Conservation (phyloP, 2,329 filamentous ascomycete species). For the Ceratocystis cubensis region DNA sequence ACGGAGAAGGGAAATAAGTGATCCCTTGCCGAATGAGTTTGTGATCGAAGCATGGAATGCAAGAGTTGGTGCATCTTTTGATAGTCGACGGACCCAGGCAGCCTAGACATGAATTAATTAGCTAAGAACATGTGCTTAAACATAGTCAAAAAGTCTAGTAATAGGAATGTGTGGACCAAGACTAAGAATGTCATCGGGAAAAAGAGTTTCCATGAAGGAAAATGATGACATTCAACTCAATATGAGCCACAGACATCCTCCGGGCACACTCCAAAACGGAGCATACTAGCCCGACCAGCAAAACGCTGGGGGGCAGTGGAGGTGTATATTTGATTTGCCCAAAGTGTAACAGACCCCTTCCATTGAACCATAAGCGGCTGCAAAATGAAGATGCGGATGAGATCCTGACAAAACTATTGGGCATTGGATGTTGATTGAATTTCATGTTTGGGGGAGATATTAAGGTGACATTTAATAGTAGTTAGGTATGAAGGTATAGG, state of each 20-base stretch:
- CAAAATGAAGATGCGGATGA: slow-evolving; percentile 25
- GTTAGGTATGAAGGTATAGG: slow-evolving; percentile 11
- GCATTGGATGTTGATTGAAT: slow-evolving; percentile 27
- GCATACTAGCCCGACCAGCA: slow-evolving; percentile 49
- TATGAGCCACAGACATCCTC: slow-evolving; percentile 67
- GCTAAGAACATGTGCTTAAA: neutral
- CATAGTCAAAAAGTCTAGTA: slow-evolving; percentile 20
- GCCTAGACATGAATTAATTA: slow-evolving; percentile 45
- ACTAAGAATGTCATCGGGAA: slow-evolving; percentile 88
- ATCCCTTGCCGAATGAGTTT: slow-evolving; percentile 94
- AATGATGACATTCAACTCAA: slow-evolving; percentile 90
- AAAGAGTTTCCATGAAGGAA: slow-evolving; percentile 37
- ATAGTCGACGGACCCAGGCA: slow-evolving; percentile 78
- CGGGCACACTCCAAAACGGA: slow-evolving; percentile 82
- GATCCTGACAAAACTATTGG: slow-evolving; percentile 81
- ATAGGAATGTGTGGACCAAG: slow-evolving; percentile 67
- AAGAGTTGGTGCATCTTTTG: slow-evolving; percentile 83
- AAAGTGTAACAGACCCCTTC: slow-evolving; percentile 96
- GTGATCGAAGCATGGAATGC: slow-evolving; percentile 92
- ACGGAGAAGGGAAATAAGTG: slow-evolving; percentile 76
- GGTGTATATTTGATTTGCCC: slow-evolving; percentile 72
- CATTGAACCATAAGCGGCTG: slow-evolving; percentile 46
- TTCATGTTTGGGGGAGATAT: neutral
- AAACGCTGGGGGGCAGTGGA: slow-evolving; percentile 29
- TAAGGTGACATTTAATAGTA: slow-evolving; percentile 12